Base-by-base conservation (phyloP, 2,329 filamentous ascomycete species). In the Scedosporium dehoogii region DNA sequence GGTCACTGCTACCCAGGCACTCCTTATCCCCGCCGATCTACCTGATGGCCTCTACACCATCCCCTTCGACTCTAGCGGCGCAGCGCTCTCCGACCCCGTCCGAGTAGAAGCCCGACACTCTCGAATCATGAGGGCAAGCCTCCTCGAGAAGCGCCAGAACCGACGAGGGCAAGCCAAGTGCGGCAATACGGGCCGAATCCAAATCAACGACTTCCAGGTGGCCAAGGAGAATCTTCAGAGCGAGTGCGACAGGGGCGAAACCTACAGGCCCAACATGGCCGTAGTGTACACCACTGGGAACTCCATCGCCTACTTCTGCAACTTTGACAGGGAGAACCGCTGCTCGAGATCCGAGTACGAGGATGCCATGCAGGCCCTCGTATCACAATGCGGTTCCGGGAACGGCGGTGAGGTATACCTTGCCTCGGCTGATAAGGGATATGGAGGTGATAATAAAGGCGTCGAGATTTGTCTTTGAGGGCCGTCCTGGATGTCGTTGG, bases 291-390 rank as follows among this genome's bases (percentile, higher is more conserved):
- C 41, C 4, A 29, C 61, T 6, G 61, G 61, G 59, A 60, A 46
- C 33, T 48, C 62, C 4, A 51, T 63, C 10, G 64, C 64, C 41
- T 65, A 65, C 62, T 64, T 65, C 38, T 64, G 64, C 63, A 64
- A 62, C 63, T 65, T 60, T 33, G 55, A 62, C 10, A 23, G 42
- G 18, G 9, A 41, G 23, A 63, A 63, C 56, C 58, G 59, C 25
- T 65, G 64, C 59, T 63, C 61, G 58, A 59, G 64, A 51, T 41
- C 60, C n/a, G 64, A 65, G 64, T 63, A 60, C 42, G 62, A 63
- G 46, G 46, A 55, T 10, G 46, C 59, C 7, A 55, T 61, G 59
- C 46, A 25, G 18, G 29, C n/a, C 7, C 46, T 61, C 10, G 59
- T 61, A 46, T 6, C 10, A 18, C 59, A 61, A 18, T 55, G 59